phyloP scores from a whole-genome alignment of 192 early-diverging fungal genomes.

The Rhizophagus sp. region DNA sequence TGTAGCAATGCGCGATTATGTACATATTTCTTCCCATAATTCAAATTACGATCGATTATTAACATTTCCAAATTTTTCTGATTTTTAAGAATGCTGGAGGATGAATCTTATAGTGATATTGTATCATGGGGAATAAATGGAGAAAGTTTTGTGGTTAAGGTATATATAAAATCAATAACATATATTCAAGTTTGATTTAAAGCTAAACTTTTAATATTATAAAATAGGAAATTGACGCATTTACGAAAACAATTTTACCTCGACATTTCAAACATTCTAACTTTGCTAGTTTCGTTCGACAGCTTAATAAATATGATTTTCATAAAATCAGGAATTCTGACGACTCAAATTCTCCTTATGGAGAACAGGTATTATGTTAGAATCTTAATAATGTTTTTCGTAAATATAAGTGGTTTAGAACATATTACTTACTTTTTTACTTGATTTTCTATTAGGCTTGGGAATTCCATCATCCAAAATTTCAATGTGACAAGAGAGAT shows the following conservation, averaged over 20 bases:
- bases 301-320: constrained; percentile 82
- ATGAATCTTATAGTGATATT: constrained; percentile 54
- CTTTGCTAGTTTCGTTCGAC: constrained; percentile 69
- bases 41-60: neutral
- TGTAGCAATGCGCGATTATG: constrained; percentile 31
- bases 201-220: neutral
- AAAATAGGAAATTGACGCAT: constrained; percentile 63
- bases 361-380: constrained; percentile 61
- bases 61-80: neutral
- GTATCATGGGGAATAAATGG: constrained; percentile 66
- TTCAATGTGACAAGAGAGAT: constrained; percentile 58
- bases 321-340: constrained; percentile 67
- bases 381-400: neutral
- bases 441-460: constrained; percentile 45
- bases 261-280: constrained; percentile 75
- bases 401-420: neutral
- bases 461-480: constrained; percentile 73
- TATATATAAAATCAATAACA: neutral
- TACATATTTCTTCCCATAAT: too few species aligned
- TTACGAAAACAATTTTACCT: constrained; percentile 65
- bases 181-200: neutral
- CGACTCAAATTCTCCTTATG: constrained; percentile 47
- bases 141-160: constrained; percentile 67
- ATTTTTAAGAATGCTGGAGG: constrained; percentile 65
- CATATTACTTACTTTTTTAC: neutral